phyloP scores from a whole-genome alignment of 176 grass and related monocot species.

The Calamus simplicifolius region DNA sequence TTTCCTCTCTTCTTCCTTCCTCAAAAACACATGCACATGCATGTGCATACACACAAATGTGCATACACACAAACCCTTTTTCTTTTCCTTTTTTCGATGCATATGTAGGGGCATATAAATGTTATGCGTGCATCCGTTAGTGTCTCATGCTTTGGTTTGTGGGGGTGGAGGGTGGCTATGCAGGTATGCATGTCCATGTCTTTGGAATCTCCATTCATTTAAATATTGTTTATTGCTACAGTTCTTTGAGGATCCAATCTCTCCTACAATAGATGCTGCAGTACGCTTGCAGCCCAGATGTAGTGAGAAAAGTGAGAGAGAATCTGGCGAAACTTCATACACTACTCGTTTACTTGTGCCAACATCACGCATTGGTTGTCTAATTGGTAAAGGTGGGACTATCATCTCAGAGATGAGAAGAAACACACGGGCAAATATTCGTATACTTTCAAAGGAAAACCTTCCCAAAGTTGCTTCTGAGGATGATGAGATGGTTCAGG shows the following conservation, averaged over 20 bases:
- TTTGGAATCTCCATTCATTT: too few relatives aligned
- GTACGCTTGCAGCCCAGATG: conserved; percentile 80
- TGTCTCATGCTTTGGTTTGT: too few relatives aligned
- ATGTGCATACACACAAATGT: too few relatives aligned
- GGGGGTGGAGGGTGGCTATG: too few relatives aligned
- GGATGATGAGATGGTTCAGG: conserved; percentile 99
- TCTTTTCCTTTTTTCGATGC: too few relatives aligned
- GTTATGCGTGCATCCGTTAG: too few relatives aligned
- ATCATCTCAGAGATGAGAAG: conserved; percentile 94
- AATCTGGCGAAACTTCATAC: conserved; percentile 48
- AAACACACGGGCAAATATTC: conserved; percentile 71
- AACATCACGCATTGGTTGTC: conserved; percentile 85
- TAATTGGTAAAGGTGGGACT: conserved; percentile 93
- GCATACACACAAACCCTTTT: too few relatives aligned
- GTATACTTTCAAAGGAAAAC: conserved; percentile 94
- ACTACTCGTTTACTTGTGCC: conserved; percentile 88
- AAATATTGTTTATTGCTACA: conserved; percentile 30
- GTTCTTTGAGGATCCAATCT: conserved; percentile 90
- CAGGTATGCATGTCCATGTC: too few relatives aligned
- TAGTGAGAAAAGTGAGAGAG: conserved; percentile 79
- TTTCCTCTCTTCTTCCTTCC: too few relatives aligned
- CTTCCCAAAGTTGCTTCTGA: conserved; percentile 88
- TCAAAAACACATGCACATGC: too few relatives aligned
- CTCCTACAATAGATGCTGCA: conserved; percentile 83
- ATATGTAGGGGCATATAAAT: too few relatives aligned